Evolutionary conservation across 2,329 filamentous ascomycete genomes (phyloP), one percentile per base, ranked within the genome.

Genomic region (Biscogniauxia marginata): DNA sequence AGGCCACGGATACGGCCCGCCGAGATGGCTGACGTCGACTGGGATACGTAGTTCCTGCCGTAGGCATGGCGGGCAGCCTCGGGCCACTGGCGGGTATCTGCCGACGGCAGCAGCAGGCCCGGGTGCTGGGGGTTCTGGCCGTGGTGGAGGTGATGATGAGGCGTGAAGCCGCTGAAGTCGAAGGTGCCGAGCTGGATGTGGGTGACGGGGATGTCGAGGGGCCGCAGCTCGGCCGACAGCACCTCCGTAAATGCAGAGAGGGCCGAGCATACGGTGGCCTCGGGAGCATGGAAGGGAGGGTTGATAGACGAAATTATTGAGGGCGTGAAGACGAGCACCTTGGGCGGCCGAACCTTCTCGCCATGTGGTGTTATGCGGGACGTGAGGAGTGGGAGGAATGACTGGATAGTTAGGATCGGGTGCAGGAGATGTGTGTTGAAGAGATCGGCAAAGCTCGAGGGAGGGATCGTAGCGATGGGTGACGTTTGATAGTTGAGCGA

Each of bases 181-280:
- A 99, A 91, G 20, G 91, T 93, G 56, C 95, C 95, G 1, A 98
- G 85, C 73, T 93, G 91, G 71, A 99, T 82, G 70, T 97, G 91
- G 1, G 89, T 89, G 19, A 97, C 89, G 43, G 88, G 84, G 52
- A 97, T 88, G 52, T 82, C 83, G 34, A 95, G 80, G 3, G 90
- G 86, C 3, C 83, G 80, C 44, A 97, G 82, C 77, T 98, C 95
- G 53, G 86, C 86, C 13, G 89, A 83, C 9, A 98, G 80, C 0
- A 91, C 90, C 50, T 89, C 84, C 23, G 90, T 89, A 70, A 96
- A 96, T 22, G 91, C 90, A 11, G 90, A 86, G n/a, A 98, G 82
- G 3, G 91, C 93, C 19, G 89, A 88, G 63, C 89, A 89, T n/a
- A 95, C 84, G 3, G 90, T 88, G 34, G 90, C 90, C 75, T 98